Conservation (phyloP, 2,329 filamentous ascomycete species). For the Fusarium dlaminii region DNA sequence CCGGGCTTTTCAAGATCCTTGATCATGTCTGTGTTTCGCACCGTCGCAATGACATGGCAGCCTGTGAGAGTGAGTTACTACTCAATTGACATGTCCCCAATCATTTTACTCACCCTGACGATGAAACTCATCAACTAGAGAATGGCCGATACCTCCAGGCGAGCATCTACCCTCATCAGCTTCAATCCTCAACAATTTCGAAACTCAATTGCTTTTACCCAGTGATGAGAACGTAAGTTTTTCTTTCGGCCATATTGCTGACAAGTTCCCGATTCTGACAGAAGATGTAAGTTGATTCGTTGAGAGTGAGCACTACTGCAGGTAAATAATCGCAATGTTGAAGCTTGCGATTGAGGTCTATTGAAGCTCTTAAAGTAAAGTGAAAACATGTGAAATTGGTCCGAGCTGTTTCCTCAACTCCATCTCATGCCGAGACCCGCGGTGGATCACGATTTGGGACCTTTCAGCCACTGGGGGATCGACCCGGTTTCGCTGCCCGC, state of each 20-base stretch:
- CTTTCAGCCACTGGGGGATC: neutral
- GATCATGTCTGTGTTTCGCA: slow-evolving; percentile 60
- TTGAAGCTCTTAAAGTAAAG: neutral
- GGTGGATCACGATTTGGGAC: neutral
- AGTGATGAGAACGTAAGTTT: slow-evolving; percentile 44
- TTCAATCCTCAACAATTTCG: neutral
- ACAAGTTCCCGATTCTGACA: neutral
- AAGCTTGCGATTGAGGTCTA: neutral
- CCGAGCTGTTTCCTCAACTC: neutral
- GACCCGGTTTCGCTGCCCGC: neutral
- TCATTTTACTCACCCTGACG: slow-evolving; percentile 52
- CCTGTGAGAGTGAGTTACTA: slow-evolving; percentile 19
- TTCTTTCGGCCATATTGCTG: slow-evolving; percentile 36
- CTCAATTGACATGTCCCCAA: rapidly evolving
- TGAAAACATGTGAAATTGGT: slow-evolving; percentile 5
- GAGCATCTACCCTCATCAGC: slow-evolving; percentile 57
- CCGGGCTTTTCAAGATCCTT: slow-evolving; percentile 56
- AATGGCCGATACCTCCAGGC: slow-evolving; percentile 67
- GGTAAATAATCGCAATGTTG: neutral
- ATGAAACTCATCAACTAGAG: slow-evolving; percentile 63
- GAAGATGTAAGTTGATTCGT: neutral
- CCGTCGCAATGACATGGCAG: slow-evolving; percentile 65
- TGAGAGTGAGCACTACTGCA: neutral
- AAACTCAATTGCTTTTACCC: neutral
- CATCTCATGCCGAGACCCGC: neutral